Evolutionary conservation across 2,329 filamentous ascomycete species (phyloP), one percentile per base, ranked within the genome.

Genomic region (Drechslera avenae): DNA sequence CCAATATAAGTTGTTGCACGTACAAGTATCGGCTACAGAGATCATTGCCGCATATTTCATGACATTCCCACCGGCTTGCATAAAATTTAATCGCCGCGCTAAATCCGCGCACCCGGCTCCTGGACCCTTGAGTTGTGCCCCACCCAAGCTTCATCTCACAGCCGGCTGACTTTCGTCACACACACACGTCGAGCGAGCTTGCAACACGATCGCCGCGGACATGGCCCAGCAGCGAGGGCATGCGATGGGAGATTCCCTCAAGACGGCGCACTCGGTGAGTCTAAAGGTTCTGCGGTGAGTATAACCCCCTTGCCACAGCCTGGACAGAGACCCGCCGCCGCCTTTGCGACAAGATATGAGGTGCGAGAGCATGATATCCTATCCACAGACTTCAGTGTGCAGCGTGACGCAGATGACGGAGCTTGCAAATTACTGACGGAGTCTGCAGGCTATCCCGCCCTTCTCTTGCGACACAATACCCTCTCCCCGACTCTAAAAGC

Each of bases 211-310:
- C 31, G 37, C 35, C 43, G 36, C 50, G 33, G 46, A 48, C 48
- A 75, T 75, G 73, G 69, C 73, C 42, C 73, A 75, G 54, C 68
- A 73, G 44, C 71, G 74, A 40, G 67, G 67, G 16, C 69, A 71
- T 40, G 74, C 73, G 6, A 64, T 66, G 53, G 71, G 71, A 10
- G 72, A 76, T 19, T 66, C 67, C 37, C 56, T 74, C 36, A 74
- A 73, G 53, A 69, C 69, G 4, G 90, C 93, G 0, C 94, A 97
- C 73, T 85, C 87, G 13, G 81, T 90, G 57, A 92, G 96, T 55
- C 78, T 97, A 39, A 94, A 96, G 75, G 86, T 88, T 13, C 77
- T 97, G 46, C 79, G 97, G 48, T 96, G 89, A 87, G 26, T 43
- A 17, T n/a, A 5, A n/a, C n/a, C 34, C 26, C 16, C 23, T 26